Evolutionary conservation across 345 rosid genomes (phyloP).

Genomic region (Bruguiera sexangula): DNA sequence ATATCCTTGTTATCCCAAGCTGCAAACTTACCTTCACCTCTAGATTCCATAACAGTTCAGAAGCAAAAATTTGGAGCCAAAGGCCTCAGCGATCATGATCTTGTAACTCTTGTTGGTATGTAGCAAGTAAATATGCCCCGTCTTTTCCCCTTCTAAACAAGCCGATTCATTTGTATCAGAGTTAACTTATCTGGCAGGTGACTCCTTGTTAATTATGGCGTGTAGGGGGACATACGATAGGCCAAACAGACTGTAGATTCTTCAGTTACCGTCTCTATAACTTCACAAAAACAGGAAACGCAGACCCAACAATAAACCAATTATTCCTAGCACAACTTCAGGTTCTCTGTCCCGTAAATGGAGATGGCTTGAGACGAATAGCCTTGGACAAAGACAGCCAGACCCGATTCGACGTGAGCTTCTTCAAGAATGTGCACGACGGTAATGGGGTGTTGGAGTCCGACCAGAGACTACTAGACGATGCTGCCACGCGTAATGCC

Average conservation of each 20-base stretch:
- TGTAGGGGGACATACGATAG: conserved; percentile 65
- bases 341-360: conserved; percentile 53
- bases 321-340: conserved; percentile 52
- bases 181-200: not conserved
- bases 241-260: conserved; percentile 66
- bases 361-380: conserved; percentile 54
- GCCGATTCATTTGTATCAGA: too few relatives aligned
- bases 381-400: conserved; percentile 55
- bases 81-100: conserved; percentile 60
- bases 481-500: conserved; percentile 36
- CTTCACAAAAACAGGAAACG: conserved; percentile 55
- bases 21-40: conserved; percentile 55
- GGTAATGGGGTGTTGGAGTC: conserved; percentile 70
- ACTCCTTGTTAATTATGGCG: not conserved
- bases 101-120: conserved; percentile 65
- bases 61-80: conserved; percentile 62
- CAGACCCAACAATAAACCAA: conserved; percentile 63
- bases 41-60: conserved; percentile 39
- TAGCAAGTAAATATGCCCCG: not conserved
- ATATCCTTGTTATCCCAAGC: conserved; percentile 51
- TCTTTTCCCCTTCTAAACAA: not conserved
- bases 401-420: conserved; percentile 47
- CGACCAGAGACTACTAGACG: conserved; percentile 71
- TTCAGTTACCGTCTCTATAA: conserved; percentile 68
- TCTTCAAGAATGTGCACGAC: conserved; percentile 56